These are phyloP conservation scores for Eudorina sp. DNA, from an alignment of 139 green algal species.

Conservation along the genomic window DNA sequence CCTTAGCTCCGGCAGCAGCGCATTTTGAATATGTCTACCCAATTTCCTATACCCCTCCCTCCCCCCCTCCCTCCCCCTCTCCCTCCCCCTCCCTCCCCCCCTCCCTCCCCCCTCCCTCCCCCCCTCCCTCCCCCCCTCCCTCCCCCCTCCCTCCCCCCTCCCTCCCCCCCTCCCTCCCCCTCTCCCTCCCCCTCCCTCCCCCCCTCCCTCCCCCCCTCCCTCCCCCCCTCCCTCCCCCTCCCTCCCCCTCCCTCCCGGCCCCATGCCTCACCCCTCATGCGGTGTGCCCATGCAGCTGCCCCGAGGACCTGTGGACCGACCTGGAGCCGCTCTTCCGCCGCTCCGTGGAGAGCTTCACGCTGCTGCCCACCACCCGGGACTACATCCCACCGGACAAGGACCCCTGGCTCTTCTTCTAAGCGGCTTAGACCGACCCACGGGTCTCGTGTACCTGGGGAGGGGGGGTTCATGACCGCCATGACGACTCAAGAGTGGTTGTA, in stretches of 20 bases:
- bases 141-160: not conserved
- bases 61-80: not conserved
- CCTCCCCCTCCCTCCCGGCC: not conserved
- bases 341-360: slow-evolving; percentile 68
- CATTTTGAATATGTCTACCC: not conserved
- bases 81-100: not conserved
- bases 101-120: not conserved
- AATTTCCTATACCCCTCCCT: not conserved
- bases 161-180: not conserved
- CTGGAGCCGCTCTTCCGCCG: slow-evolving; percentile 46
- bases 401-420: slow-evolving; percentile 85
- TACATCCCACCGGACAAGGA: slow-evolving; percentile 87
- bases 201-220: not conserved
- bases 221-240: too few relatives aligned
- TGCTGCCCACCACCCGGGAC: slow-evolving; percentile 56
- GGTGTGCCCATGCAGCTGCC: not conserved
- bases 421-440: too few relatives aligned
- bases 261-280: not conserved
- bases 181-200: not conserved
- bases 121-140: too few relatives aligned
- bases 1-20: too few relatives aligned
- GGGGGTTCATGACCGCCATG: too few relatives aligned
- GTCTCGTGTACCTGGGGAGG: too few relatives aligned
- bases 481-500: too few relatives aligned
- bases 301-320: slow-evolving; percentile 36